Evolutionary conservation across 1,284 basidiomycete genomes (phyloP).

Genomic region (Fomes fomentarius): DNA sequence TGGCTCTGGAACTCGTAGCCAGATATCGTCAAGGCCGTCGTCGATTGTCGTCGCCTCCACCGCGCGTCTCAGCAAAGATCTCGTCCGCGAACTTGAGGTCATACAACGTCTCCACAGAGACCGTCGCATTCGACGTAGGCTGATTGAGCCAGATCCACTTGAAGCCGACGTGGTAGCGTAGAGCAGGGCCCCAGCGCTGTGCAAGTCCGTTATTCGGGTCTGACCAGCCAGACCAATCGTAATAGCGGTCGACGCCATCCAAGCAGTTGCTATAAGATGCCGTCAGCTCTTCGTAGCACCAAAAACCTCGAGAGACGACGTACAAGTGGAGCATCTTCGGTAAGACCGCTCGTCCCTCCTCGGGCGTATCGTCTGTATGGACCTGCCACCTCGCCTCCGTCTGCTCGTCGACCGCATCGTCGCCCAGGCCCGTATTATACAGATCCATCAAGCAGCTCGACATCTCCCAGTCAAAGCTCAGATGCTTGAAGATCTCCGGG

Average conservation of each 20-base stretch:
- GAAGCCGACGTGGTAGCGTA: conserved; percentile 48
- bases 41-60: too few relatives aligned
- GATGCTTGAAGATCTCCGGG: conserved; percentile 43
- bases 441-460: conserved; percentile 50
- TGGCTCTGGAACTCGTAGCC: too few relatives aligned
- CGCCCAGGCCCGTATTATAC: conserved; percentile 45
- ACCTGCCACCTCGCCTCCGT: conserved; percentile 40
- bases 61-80: conserved; percentile 17
- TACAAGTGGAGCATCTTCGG: conserved; percentile 55
- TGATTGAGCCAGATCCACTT: conserved; percentile 56
- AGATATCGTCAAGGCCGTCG: too few relatives aligned
- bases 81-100: conserved; percentile 38
- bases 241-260: conserved; percentile 43
- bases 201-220: conserved; percentile 42
- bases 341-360: conserved; percentile 41
- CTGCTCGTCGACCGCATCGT: conserved; percentile 39
- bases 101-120: conserved; percentile 30
- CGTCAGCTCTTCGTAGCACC: background rate
- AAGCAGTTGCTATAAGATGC: conserved; percentile 44
- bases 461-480: conserved; percentile 50
- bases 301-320: conserved; percentile 20
- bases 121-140: conserved; percentile 22
- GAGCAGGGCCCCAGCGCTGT: conserved; percentile 45
- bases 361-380: conserved; percentile 41
- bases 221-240: conserved; percentile 49